Evolutionary conservation across 495 filamentous ascomycete genomes (phyloP), one percentile per base, ranked within the genome.

Genomic region (Annulohypoxylon bovei): DNA sequence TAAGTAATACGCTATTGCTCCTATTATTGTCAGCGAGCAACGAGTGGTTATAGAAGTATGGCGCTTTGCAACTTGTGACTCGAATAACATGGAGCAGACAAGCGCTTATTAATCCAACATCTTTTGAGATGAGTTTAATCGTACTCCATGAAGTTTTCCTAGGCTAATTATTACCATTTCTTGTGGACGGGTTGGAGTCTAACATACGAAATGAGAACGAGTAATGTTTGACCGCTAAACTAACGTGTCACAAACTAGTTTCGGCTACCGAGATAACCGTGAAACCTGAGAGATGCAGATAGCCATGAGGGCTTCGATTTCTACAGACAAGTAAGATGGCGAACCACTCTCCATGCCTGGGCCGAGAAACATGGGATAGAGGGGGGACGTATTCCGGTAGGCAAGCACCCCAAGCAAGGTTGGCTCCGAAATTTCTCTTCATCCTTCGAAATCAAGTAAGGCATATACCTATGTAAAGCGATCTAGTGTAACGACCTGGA

Each of bases 211-310:
- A 42, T 42, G 54, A 52, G 42, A 39, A 32, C 4, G 57, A 55
- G 57, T 27, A 22, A 47, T 64, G 58, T 63, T 68, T 65, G 70
- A 61, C 65, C 47, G 39, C 53, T 22, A 39, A 35, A 16, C n/a
- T 32, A 54, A 47, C 5, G 70, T 72, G 59, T 61, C 33, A 62
- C 70, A 46, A 65, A 55, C 39, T 59, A 47, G 70, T 72, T 47
- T 72, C 70, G 64, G 70, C 65, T 72, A 65, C 70, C 40, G 65
- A 65, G 64, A 52, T 50, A 42, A 47, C 40, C 39, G 70, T 67
- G 60, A 20, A 27, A 72, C 65, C 12, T 56, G 23, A 50, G 35
- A 30, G 27, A 64, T 65, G 70, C 55, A 68, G 65, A 50, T 68
- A 68, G 18, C 65, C 64, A 57, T 28, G 27, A 50, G 50, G 53